These are phyloP conservation scores for Erigeron philadelphicus DNA, from an alignment of 140 eudicot species.

Conservation along the genomic window DNA sequence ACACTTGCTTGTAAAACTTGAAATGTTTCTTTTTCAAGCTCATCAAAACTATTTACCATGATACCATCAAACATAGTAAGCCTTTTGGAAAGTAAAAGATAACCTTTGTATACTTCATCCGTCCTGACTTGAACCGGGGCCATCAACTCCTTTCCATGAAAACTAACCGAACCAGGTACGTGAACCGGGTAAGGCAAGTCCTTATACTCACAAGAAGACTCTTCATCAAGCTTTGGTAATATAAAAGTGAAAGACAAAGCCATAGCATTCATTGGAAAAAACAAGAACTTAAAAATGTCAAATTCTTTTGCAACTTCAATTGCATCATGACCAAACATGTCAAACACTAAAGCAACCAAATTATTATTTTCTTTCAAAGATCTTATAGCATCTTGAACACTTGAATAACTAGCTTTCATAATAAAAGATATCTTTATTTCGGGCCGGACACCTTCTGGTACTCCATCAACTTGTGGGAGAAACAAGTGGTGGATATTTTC, in stretches of 20 bases:
- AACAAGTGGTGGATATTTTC: constrained; percentile 26
- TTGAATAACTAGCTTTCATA: constrained; percentile 25
- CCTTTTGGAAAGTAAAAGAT: constrained; percentile 43
- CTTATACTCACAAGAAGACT: constrained; percentile 32
- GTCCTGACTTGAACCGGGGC: constrained; percentile 49
- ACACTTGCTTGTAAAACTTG: constrained; percentile 10
- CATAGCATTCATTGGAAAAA: constrained; percentile 35
- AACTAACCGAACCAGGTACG: constrained; percentile 39
- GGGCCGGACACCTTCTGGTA: constrained; percentile 17
- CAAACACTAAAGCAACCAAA: constrained; percentile 38
- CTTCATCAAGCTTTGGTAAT: constrained; percentile 43
- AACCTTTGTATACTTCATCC: constrained; percentile 55
- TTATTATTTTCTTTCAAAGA: constrained; percentile 12
- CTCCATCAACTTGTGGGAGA: constrained; percentile 32
- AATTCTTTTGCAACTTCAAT: constrained; percentile 37
- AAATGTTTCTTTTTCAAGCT: constrained; percentile 46
- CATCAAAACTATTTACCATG: constrained; percentile 48
- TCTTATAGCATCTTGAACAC: constrained; percentile 28
- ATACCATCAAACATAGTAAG: constrained; percentile 47
- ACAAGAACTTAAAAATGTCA: constrained; percentile 25
- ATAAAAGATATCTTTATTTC: constrained; percentile 20
- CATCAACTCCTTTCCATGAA: constrained; percentile 36
- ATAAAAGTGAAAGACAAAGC: constrained; percentile 31
- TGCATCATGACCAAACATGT: constrained; percentile 36
- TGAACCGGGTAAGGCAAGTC: constrained; percentile 31